A percentile compares a stretch with the other conserved stretches of the same genome.
These are phyloP conservation scores for Tricholoma matsutake DNA, from an alignment of 768 basidiomycete species.

Conservation along the genomic window DNA sequence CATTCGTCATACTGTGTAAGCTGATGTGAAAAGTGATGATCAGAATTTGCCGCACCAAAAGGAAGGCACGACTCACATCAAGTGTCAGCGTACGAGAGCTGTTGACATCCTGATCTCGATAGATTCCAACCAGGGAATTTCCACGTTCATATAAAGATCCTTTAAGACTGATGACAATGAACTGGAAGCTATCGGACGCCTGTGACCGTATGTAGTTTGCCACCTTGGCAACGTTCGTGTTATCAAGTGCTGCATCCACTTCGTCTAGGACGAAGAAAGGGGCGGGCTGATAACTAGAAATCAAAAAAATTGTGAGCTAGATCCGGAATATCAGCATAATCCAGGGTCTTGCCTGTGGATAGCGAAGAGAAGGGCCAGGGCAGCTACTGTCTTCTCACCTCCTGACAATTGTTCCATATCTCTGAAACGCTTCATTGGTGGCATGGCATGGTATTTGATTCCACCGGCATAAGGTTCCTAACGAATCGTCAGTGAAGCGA, in stretches of 20 bases:
- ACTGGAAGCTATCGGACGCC: slow-evolving; percentile 85
- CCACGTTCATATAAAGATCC: slow-evolving; percentile 89
- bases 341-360: slow-evolving; percentile 73
- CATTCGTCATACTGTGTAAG: slow-evolving; percentile 63
- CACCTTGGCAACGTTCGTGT: slow-evolving; percentile 96
- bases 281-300: slow-evolving; percentile 82
- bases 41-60: not conserved
- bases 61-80: slow-evolving; percentile 54
- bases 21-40: slow-evolving; percentile 25
- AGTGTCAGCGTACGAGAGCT: slow-evolving; percentile 90
- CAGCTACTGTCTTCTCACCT: slow-evolving; percentile 98
- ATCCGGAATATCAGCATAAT: not conserved
- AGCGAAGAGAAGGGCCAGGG: slow-evolving; percentile 92
- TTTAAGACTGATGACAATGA: slow-evolving; percentile 96
- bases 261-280: slow-evolving; percentile 99
- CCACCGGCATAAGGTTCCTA: slow-evolving; percentile 70
- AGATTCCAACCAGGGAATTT: slow-evolving; percentile 89
- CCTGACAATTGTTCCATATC: slow-evolving; percentile 99
- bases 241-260: slow-evolving; percentile 96
- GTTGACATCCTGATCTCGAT: slow-evolving; percentile 91
- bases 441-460: slow-evolving; percentile 99
- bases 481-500: not conserved
- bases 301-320: not conserved
- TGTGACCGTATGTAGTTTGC: slow-evolving; percentile 90
- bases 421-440: slow-evolving; percentile 97